These are phyloP conservation scores for Ustilago loliicola DNA, from an alignment of 1,284 basidiomycete species.

Conservation along the genomic window DNA sequence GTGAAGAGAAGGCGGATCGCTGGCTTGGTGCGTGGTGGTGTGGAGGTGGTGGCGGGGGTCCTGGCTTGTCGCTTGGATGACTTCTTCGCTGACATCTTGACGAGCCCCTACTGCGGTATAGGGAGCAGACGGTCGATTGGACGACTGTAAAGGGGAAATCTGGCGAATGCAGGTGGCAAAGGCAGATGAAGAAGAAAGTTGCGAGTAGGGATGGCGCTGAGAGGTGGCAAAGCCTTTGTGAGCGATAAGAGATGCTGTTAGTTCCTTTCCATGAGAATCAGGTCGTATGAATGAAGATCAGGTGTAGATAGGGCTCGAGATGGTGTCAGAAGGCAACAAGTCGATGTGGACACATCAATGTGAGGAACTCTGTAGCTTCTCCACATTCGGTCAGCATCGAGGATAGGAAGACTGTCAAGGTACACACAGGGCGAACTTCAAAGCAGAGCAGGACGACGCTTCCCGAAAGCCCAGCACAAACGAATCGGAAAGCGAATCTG, in stretches of 20 bases:
- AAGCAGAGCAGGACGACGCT: too few species aligned
- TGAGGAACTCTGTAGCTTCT: background rate
- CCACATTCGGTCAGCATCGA: background rate
- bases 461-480: too few species aligned
- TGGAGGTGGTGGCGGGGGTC: background rate
- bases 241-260: background rate
- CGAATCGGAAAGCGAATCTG: background rate
- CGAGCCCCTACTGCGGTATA: background rate
- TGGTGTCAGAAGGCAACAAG: background rate
- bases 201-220: background rate
- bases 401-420: background rate
- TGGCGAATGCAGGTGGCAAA: too few species aligned
- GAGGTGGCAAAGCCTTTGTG: background rate
- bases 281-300: background rate
- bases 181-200: background rate
- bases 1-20: conserved; percentile 56
- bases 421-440: background rate
- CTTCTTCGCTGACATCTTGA: background rate
- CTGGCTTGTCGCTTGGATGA: background rate
- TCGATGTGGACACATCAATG: background rate
- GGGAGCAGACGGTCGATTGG: too few species aligned
- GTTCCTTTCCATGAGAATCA: background rate
- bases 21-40: conserved; percentile 24
- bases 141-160: too few species aligned
- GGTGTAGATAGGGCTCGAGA: background rate